Percentiles rank a stretch among this genome's conserved stretches.
Evolutionary conservation across 257 asterid genomes (phyloP).

Genomic region (Ballota nigra): DNA sequence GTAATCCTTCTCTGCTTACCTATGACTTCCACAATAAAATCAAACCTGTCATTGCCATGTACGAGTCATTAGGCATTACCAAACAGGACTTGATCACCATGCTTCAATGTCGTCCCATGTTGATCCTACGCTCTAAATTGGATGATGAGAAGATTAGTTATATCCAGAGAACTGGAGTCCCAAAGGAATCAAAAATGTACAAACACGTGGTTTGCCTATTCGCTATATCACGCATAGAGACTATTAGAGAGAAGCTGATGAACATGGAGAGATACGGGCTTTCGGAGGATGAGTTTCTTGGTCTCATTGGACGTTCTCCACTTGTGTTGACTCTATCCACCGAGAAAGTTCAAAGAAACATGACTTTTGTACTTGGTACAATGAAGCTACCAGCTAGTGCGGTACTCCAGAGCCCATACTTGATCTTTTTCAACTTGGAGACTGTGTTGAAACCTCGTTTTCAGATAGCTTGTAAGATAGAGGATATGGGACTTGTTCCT

Average conservation of each 20-base stretch:
- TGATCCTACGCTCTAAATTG: slow-evolving; percentile 58
- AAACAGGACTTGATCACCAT: slow-evolving; percentile 50
- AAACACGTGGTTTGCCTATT: slow-evolving; percentile 69
- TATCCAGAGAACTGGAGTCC: slow-evolving; percentile 57
- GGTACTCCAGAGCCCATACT: slow-evolving; percentile 44
- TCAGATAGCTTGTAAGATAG: slow-evolving; percentile 57
- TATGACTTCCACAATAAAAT: slow-evolving; percentile 61
- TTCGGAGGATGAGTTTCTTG: slow-evolving; percentile 52
- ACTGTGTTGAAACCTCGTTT: slow-evolving; percentile 57
- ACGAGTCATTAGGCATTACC: slow-evolving; percentile 60
- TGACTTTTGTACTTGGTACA: slow-evolving; percentile 62
- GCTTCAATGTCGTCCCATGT: slow-evolving; percentile 68
- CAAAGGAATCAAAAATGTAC: slow-evolving; percentile 56
- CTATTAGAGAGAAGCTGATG: slow-evolving; percentile 61
- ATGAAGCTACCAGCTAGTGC: slow-evolving; percentile 57
- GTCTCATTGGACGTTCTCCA: slow-evolving; percentile 64
- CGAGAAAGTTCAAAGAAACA: slow-evolving; percentile 77
- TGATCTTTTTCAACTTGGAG: slow-evolving; percentile 61
- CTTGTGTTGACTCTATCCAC: slow-evolving; percentile 59
- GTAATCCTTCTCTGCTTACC: slow-evolving; percentile 77
- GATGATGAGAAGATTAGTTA: slow-evolving; percentile 58
- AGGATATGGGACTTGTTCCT: slow-evolving; percentile 70
- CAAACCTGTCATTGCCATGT: slow-evolving; percentile 55
- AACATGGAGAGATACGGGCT: slow-evolving; percentile 70
- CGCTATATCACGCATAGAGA: slow-evolving; percentile 66